A percentile compares a stretch with the other conserved stretches of the same genome.
Evolutionary conservation across 257 asterid genomes (phyloP).

Genomic region (Solanum etuberosum): DNA sequence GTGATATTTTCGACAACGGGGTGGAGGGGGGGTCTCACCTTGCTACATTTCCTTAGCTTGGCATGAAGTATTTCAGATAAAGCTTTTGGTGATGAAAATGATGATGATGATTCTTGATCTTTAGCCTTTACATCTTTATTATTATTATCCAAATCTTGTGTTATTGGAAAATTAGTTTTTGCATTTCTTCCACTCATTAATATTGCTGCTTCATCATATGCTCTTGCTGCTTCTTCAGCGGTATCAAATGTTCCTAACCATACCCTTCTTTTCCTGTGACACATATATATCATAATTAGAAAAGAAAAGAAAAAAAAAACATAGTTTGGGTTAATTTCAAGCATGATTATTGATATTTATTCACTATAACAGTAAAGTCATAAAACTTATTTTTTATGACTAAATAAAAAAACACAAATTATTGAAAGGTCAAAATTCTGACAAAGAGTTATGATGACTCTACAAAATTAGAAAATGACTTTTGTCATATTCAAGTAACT

Average conservation of each 20-base stretch:
- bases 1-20: not conserved
- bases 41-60: conserved; percentile 66
- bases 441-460: accelerated
- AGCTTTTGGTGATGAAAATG: conserved; percentile 5
- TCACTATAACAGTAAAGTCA: not conserved
- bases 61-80: conserved; percentile 61
- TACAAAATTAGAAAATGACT: not conserved
- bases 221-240: conserved; percentile 82
- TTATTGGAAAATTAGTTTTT: conserved; percentile 60
- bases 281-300: not conserved
- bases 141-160: conserved; percentile 17
- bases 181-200: conserved; percentile 73
- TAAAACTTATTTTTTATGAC: not conserved
- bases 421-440: not conserved
- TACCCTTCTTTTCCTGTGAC: conserved; percentile 62
- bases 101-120: not conserved
- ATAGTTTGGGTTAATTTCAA: not conserved
- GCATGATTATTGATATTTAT: not conserved
- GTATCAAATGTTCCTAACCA: conserved; percentile 87
- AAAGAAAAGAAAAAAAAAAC: not conserved
- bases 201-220: conserved; percentile 73
- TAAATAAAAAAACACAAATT: not conserved
- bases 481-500: not conserved
- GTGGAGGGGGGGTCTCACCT: conserved; percentile 1
- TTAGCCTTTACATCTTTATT: not conserved